Evolutionary conservation across 2,329 filamentous ascomycete species (phyloP), one percentile per base, ranked within the genome.

Genomic region (Penicillium sp.): DNA sequence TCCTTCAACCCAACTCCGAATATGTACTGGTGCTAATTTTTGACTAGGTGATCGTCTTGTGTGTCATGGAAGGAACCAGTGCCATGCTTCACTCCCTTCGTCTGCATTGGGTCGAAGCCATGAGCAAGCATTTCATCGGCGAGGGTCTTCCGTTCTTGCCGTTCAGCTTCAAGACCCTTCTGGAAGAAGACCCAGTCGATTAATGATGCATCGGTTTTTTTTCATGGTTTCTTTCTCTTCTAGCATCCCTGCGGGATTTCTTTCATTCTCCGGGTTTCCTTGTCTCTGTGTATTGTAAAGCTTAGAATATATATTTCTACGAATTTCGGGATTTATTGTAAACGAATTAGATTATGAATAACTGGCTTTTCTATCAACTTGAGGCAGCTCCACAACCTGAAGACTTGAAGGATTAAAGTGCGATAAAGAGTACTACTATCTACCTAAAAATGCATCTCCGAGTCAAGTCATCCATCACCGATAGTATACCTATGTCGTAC

Each of bases 101-200:
- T 80, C 78, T 97, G 68, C 92, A 96, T 64, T 97, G 92, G 92
- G 92, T 97, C 57, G 93, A 97, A 75, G 93, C 92, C 15, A 97
- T 97, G 85, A 95, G 90, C 77, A 96, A 96, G 79, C 93, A 96
- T 79, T 95, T 95, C 74, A 87, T 96, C 70, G 94, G 94, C 67
- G 89, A 90, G 53, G 92, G 92, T 47, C 85, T 91, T 73, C 81
- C 91, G 1, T 97, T 97, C 74, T 81, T 87, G 67, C 92, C 92
- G 4, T 96, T 97, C 71, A 94, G 89, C 58, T 97, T 97, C 73
- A 85, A 87, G 76, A 80, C 84, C 29, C 76, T 96, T 69, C 75
- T 97, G 61, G 92, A 96, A 74, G 91, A 96, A 71, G 90, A 94
- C 49, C 75, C 75, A 30, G 72, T 78, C 43, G 75, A 78, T 55